Evolutionary conservation across 306 rosid species (phyloP), one percentile per base, ranked within the genome.

Genomic region (Lagenaria siceraria): DNA sequence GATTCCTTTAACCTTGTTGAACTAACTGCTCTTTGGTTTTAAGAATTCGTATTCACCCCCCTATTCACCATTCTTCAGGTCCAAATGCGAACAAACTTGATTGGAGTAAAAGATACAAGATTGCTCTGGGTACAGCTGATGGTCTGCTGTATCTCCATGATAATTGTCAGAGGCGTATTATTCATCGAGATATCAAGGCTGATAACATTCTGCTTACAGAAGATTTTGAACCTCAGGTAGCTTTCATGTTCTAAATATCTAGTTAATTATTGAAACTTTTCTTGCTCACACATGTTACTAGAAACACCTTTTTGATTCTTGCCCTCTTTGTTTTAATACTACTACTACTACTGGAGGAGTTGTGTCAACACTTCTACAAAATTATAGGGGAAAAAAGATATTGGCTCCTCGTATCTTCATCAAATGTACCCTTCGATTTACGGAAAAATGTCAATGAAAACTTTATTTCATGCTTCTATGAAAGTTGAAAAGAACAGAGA

Each of bases 111-210:
- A 86, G 97, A 84, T 88, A 88, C 53, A 93, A 80, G 75, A 91
- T 93, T 36, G 81, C 86, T 29, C 25, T 88, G 25, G 97, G 98
- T 56, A 80, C 84, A 33, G 96, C 97, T 2, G 85, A 88, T 61
- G 98, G 98, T 61, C 86, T 93, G 33, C 78, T 83, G 10, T 93
- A 93, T 81, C 97, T 93, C 61, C 98, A 93, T 79, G 93, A 91
- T 73, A 66, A 65, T 80, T 91, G 97, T 79, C 85, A 81, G 48
- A 88, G 87, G 79, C 82, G 92, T 77, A 89, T 93, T 70, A 87
- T 93, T 55, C 98, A 93, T 78, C 87, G 98, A 79, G 98, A 93
- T 74, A 88, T 93, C 48, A 91, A 91, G 83, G 80, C 90, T 51
- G 96, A 89, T 18, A 93, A 93, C 60, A 83, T 93, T 89, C 83